Percentiles rank a stretch among this genome's conserved stretches.
Conservation (phyloP, 78 protist species). For the Dictyostelium discoideum region DNA sequence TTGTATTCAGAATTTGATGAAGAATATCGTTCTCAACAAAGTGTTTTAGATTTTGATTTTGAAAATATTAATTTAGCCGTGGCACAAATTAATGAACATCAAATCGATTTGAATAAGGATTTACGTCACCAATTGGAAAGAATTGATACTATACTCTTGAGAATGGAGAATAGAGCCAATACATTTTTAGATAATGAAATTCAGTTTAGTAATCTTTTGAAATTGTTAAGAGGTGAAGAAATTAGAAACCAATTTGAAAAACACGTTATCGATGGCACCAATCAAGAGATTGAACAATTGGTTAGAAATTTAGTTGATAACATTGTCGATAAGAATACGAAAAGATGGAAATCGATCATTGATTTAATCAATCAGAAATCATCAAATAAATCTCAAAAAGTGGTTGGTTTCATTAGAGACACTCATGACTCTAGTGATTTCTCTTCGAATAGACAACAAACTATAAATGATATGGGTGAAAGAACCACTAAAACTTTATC, state of each 20-base stretch:
- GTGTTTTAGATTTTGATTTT: slow-evolving; percentile 44
- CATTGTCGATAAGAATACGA: slow-evolving; percentile 59
- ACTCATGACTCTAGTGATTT: slow-evolving; percentile 27
- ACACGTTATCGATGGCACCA: slow-evolving; percentile 46
- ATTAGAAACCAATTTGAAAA: slow-evolving; percentile 53
- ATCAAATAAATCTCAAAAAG: slow-evolving; percentile 17
- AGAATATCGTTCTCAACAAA: slow-evolving; percentile 4
- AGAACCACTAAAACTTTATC: background rate
- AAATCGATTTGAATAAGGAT: slow-evolving; percentile 55
- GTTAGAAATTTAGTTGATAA: slow-evolving; percentile 72
- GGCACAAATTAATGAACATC: slow-evolving; percentile 21
- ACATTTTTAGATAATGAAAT: slow-evolving; percentile 74
- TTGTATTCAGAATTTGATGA: slow-evolving; percentile 5
- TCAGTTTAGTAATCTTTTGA: slow-evolving; percentile 21
- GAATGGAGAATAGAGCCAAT: slow-evolving; percentile 76
- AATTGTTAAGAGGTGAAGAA: background rate
- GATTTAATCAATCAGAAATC: slow-evolving; percentile 40
- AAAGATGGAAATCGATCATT: slow-evolving; percentile 57
- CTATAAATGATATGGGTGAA: slow-evolving; percentile 20
- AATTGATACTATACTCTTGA: slow-evolving; percentile 60
- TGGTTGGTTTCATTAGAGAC: slow-evolving; percentile 22
- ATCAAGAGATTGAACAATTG: slow-evolving; percentile 61
- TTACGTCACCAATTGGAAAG: slow-evolving; percentile 61
- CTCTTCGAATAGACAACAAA: background rate
- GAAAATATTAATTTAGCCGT: slow-evolving; percentile 9